Evolutionary conservation across 2,329 filamentous ascomycete genomes (phyloP).

Genomic region (Arthrocladium fulminans): DNA sequence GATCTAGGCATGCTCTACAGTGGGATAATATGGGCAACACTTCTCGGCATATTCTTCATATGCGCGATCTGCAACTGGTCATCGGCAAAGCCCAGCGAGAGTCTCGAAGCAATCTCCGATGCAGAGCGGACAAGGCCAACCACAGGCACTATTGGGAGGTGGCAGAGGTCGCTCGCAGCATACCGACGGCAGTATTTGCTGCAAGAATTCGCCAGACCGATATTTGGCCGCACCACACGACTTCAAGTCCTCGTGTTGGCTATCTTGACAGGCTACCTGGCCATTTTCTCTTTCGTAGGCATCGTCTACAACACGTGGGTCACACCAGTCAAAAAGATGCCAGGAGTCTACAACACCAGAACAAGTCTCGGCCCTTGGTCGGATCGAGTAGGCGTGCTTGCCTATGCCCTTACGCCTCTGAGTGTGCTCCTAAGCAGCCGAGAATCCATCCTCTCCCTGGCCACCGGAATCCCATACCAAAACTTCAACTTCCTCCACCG

Average conservation of each 20-base stretch:
- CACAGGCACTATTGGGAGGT: conserved; percentile 17
- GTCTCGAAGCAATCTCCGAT: not conserved
- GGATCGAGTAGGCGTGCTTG: conserved; percentile 60
- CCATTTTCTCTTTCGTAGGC: conserved; percentile 60
- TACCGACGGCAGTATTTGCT: conserved; percentile 48
- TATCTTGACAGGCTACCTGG: conserved; percentile 52
- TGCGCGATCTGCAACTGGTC: conserved; percentile 28
- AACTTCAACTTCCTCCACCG: conserved; percentile 70
- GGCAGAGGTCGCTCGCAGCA: conserved; percentile 34
- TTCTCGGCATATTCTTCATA: conserved; percentile 40
- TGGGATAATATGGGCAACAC: conserved; percentile 49
- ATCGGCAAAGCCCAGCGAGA: not conserved
- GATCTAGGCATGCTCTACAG: conserved; percentile 48
- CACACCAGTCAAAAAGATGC: conserved; percentile 54
- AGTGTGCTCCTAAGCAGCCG: conserved; percentile 58
- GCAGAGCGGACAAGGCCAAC: not conserved
- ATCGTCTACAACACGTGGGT: conserved; percentile 61
- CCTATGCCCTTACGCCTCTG: conserved; percentile 65
- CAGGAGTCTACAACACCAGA: conserved; percentile 53
- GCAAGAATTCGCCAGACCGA: conserved; percentile 45
- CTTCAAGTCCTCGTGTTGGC: conserved; percentile 57
- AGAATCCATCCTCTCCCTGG: conserved; percentile 59
- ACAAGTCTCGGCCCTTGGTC: conserved; percentile 58
- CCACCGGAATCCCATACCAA: conserved; percentile 68
- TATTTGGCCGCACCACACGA: conserved; percentile 61